These are phyloP conservation scores for Xylaria flabelliformis DNA, from an alignment of 495 filamentous ascomycete genomes.

Conservation along the genomic window DNA sequence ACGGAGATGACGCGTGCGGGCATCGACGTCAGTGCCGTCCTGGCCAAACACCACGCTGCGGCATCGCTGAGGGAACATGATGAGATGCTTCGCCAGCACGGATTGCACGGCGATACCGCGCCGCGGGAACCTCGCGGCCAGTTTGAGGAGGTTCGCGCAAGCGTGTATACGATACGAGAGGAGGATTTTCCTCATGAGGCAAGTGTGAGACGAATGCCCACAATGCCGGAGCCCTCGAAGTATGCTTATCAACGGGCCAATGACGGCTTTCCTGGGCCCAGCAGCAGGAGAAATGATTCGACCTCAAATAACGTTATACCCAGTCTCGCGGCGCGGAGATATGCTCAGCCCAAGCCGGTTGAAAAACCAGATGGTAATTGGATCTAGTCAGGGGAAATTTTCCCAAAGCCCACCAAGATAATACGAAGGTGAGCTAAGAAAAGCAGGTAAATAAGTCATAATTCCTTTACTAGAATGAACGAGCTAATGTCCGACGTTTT, in stretches of 20 bases:
- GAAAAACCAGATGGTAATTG: neutral
- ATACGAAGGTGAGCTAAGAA: neutral
- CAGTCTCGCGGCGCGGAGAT: neutral
- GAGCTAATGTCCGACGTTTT: neutral
- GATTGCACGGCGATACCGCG: neutral
- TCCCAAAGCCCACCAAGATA: neutral
- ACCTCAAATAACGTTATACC: neutral
- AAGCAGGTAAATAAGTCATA: too few relatives aligned
- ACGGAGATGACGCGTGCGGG: constrained; percentile 35
- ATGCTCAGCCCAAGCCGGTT: neutral
- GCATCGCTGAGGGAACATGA: constrained; percentile 29
- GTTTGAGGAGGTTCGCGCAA: constrained; percentile 30
- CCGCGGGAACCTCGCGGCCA: neutral
- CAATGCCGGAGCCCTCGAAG: neutral
- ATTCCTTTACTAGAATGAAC: neutral
- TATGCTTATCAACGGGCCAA: neutral
- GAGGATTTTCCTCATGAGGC: neutral
- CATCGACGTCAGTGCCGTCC: constrained; percentile 34
- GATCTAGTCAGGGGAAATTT: neutral
- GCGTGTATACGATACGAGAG: constrained; percentile 19
- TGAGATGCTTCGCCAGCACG: constrained; percentile 32
- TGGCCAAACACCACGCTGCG: constrained; percentile 24
- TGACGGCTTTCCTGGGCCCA: too few relatives aligned
- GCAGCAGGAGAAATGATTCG: neutral
- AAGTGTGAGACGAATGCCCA: neutral